Base-by-base conservation (phyloP, 345 rosid species). In the Eucalyptus guilfoylei region DNA sequence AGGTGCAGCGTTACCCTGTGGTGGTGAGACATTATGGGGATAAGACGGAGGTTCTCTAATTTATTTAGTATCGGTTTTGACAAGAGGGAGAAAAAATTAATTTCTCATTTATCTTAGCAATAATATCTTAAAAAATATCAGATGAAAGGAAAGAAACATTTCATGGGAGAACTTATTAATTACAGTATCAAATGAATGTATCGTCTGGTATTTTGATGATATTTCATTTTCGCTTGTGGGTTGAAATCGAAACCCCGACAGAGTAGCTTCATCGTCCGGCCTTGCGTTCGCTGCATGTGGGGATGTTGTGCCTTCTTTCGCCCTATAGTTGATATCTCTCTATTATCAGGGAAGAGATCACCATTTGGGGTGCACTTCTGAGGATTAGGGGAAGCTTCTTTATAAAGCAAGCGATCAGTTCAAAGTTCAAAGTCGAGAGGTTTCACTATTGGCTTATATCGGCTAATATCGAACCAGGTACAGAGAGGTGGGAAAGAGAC, bases 191-290 rank as follows among this genome's bases (percentile, higher is more conserved):
- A 54, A 54, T 54, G 58, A 54, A 54, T 54, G 24, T 21, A 54
- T 54, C 10, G 2, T 54, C 4, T 54, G 24, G 58, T 54, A 54
- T 1, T 54, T 54, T 54, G 26, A 19, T 54, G 11, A 19, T 54
- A 54, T 54, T 54, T 54, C 26, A 54, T 54, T 54, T 21, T 54
- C 7, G 28, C 5, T 54, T 54, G 26, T 1, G 60, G 99, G 99
- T 85, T 96, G 97, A 88, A 97, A 96, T 85, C 98, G 95, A 87
- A 96, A 97, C 54, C 99, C 98, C 1, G 98, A 99, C 89, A 95
- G 96, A 21, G 91, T 87, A 87, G 88, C 87, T 47, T 92, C 92
- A 42, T 93, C 89, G 6, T 89, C 92, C n/a, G 45, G 45, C 47
- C 37, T 54, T 32, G 88, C 32, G 0, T 19, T 72, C 14, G 45